A percentile compares a stretch with the other conserved stretches of the same genome.
These are phyloP conservation scores for Amborella trichopoda DNA, from an alignment of 164 flowering plant species.

Conservation along the genomic window DNA sequence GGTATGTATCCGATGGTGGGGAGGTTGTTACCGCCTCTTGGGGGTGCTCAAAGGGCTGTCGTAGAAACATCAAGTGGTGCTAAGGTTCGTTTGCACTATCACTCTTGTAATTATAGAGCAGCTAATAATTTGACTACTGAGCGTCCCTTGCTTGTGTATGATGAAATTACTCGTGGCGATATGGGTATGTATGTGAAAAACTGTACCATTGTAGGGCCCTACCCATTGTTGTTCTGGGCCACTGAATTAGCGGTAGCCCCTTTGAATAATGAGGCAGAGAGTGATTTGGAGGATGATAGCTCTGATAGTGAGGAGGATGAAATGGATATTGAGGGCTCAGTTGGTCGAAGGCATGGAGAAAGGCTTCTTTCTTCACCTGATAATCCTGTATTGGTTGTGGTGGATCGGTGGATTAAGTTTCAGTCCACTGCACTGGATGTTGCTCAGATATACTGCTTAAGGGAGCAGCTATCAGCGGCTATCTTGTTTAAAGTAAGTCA, in stretches of 20 bases:
- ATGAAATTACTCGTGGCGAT: slow-evolving; percentile 84
- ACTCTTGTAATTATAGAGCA: slow-evolving; percentile 34
- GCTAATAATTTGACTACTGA: slow-evolving; percentile 13
- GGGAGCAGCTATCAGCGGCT: slow-evolving; percentile 73
- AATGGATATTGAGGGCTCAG: slow-evolving; percentile 11
- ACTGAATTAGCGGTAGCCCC: slow-evolving; percentile 83
- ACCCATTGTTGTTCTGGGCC: slow-evolving; percentile 64
- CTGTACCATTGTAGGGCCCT: slow-evolving; percentile 64
- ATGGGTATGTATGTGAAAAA: slow-evolving; percentile 46
- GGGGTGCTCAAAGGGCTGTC: slow-evolving; percentile 15
- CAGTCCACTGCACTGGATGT: slow-evolving; percentile 70
- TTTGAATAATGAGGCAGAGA: slow-evolving; percentile 21
- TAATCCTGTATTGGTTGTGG: slow-evolving; percentile 46
- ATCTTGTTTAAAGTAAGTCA: slow-evolving; percentile 68
- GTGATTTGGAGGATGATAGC: slow-evolving; percentile 21
- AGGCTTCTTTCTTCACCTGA: slow-evolving; percentile 70
- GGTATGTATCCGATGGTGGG: slow-evolving; percentile 94
- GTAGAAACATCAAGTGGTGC: slow-evolving; percentile 63
- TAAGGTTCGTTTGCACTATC: slow-evolving; percentile 55
- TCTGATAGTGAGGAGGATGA: slow-evolving; percentile 25
- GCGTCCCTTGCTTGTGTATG: slow-evolving; percentile 43
- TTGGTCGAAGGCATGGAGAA: slow-evolving; percentile 22
- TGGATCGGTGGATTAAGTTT: slow-evolving; percentile 80
- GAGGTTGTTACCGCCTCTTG: slow-evolving; percentile 29
- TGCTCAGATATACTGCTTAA: slow-evolving; percentile 85